phyloP scores from a whole-genome alignment of 106 monocot genomes.

The Chionographis japonica region DNA sequence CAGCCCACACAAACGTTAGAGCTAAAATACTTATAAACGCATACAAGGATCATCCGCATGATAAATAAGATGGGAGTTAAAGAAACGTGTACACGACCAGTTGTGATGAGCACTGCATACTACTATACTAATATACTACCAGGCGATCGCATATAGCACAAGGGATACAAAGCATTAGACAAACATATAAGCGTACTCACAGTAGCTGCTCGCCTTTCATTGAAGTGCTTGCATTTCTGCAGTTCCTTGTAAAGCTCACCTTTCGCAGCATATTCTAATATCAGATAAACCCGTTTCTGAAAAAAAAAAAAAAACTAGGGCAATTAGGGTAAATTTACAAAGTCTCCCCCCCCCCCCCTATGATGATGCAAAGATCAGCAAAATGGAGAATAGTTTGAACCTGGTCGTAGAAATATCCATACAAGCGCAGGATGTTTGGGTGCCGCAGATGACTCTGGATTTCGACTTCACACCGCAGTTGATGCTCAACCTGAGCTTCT shows the following conservation, averaged over 20 bases:
- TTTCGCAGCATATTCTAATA: conserved; percentile 91
- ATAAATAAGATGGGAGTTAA: too few relatives aligned
- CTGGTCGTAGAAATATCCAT: conserved; percentile 99
- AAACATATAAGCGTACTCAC: conserved; percentile 31
- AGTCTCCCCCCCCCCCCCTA: neutral
- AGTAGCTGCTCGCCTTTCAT: conserved; percentile 84
- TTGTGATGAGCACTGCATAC: too few relatives aligned
- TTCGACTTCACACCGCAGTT: conserved; percentile 90
- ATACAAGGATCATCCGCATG: too few relatives aligned
- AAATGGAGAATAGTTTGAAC: conserved; percentile 15
- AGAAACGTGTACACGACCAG: too few relatives aligned
- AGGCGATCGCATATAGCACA: too few relatives aligned
- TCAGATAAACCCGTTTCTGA: conserved; percentile 90
- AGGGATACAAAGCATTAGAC: neutral
- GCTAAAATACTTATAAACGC: too few relatives aligned
- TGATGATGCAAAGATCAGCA: neutral
- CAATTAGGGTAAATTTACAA: neutral
- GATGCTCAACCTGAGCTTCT: conserved; percentile 95
- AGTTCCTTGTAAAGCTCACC: conserved; percentile 97
- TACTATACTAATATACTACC: too few relatives aligned
- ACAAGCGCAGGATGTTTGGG: conserved; percentile 85
- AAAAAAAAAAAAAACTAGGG: conserved; percentile 3
- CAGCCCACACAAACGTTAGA: too few relatives aligned
- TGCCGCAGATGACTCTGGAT: conserved; percentile 97
- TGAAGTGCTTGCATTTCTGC: conserved; percentile 90